Evolutionary conservation across 495 filamentous ascomycete genomes (phyloP), one percentile per base, ranked within the genome.

Genomic region (Lepidopterella palustris): DNA sequence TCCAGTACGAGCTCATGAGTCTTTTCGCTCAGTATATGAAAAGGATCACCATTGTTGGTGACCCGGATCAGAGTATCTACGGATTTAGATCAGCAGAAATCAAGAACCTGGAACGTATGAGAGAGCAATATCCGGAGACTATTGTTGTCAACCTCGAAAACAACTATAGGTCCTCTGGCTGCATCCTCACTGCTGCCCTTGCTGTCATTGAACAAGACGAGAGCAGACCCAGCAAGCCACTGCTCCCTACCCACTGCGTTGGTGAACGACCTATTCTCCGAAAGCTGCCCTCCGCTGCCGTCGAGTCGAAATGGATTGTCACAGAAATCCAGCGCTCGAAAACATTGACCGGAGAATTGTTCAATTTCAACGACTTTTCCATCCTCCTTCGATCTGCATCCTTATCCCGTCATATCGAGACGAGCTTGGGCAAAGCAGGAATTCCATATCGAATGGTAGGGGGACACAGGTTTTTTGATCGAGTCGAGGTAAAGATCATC

Each of bases 41-140:
- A 55, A 78, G 84, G 18, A 90, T 99, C 59, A 97, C 93, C 9
- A 89, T 96, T 51, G 95, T 99, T 15, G 93, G 95, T 13, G 93
- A 99, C 69, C 95, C 95, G 6, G 93, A 99, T 70, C 95, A 99
- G 68, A 96, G 92, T 64, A 99, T 99, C 53, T 99, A 99, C 68
- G 89, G 92, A 4, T 99, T 95, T 77, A 86, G 95, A n/a, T 92
- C 90, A 4, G 95, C 95, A 21, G 93, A 99, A 72, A 92, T 95
- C 62, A 83, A 87, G 70, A 99, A 99, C 70, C 77, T 97, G 35
- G 80, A 81, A 60, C 80, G 86, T 1, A 86, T 99, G 83, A 81
- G 88, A 58, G 74, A 74, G 39, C 82, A 85, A 42, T 97, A 90
- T 67, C 82, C 82, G 0, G 84, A 88, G 45, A 92, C 90, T 0